Evolutionary conservation across 805 yeast genomes (phyloP), one percentile per base, ranked within the genome.

Genomic region (Suhomyces pyralidae): DNA sequence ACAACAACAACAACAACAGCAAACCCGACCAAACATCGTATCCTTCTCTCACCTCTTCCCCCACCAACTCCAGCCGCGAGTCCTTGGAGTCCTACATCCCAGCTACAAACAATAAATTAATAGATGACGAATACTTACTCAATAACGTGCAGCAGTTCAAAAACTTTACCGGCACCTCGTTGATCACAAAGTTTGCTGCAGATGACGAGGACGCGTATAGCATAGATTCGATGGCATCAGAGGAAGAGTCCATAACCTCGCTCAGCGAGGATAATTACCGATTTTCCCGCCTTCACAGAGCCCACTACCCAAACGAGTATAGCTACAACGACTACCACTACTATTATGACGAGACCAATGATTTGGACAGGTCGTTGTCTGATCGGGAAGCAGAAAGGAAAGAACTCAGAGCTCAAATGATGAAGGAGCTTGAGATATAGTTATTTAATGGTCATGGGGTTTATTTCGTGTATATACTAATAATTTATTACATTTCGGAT

Each of bases 321-420:
- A 36, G 45, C 32, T 49, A 46, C 49, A 55, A 52, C 38, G 56
- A 50, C 22, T 54, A 55, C 53, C 49, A 53, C 36, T 49, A 56
- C 24, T 54, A 51, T 24, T 48, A 53, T 40, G 56, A 53, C 5
- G 53, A 53, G 15, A 48, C 44, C 10, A 28, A 44, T 24, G 49
- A 46, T 52, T 59, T 58, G 28, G 67, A 67, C 36, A 65, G 64
- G 53, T 46, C 49, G n/a, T 7, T 15, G 22, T 46, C 49, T 3
- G 49, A 46, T 15, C 22, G 14, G 2, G 77, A 73, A 46, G 57
- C 58, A 48, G 78, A 74, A 56, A 63, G 76, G 53, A 56, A 63
- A 26, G 76, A 74, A 60, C 66, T 74, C 45, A 63, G 79, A 45
- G 60, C 67, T 51, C 77, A 73, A 54, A 66, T 74, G 50, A 56